Evolutionary conservation across 192 early-diverging fungal genomes (phyloP).

Genomic region (Pilaira anomala): DNA sequence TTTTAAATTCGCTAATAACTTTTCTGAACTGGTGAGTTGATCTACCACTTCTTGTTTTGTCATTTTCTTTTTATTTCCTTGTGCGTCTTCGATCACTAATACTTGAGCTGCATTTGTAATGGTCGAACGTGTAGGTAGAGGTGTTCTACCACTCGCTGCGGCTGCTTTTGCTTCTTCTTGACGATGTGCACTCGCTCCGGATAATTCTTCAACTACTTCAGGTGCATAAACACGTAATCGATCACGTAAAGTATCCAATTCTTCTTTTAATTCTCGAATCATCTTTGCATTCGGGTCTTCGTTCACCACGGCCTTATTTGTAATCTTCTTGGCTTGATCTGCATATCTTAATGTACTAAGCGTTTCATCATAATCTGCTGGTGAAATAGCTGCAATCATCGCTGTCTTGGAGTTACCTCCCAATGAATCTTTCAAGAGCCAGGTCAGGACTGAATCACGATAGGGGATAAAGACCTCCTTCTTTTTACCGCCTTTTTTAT

Average conservation of each 20-base stretch:
- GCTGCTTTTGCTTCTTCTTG: neutral
- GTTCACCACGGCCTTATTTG: slow-evolving; percentile 89
- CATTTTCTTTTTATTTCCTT: slow-evolving; percentile 45
- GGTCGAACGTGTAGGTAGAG: slow-evolving; percentile 11
- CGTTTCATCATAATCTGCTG: slow-evolving; percentile 73
- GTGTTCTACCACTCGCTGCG: slow-evolving; percentile 5
- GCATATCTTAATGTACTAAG: slow-evolving; percentile 87
- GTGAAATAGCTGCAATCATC: slow-evolving; percentile 79
- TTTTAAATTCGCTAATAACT: slow-evolving; percentile 80
- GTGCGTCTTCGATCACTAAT: slow-evolving; percentile 41
- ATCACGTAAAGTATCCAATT: slow-evolving; percentile 63
- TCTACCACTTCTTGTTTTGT: slow-evolving; percentile 63
- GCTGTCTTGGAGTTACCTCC: slow-evolving; percentile 83
- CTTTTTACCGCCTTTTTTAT: slow-evolving; percentile 40
- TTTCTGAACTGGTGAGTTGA: slow-evolving; percentile 79
- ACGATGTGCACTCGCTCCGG: slow-evolving; percentile 14
- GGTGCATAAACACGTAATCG: slow-evolving; percentile 49
- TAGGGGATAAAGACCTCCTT: slow-evolving; percentile 76
- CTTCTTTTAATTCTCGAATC: slow-evolving; percentile 81
- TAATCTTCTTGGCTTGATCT: slow-evolving; percentile 86
- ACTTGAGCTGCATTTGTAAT: slow-evolving; percentile 21
- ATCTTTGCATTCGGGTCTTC: slow-evolving; percentile 80
- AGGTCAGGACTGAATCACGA: slow-evolving; percentile 73
- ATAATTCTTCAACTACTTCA: slow-evolving; percentile 30
- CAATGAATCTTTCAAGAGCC: slow-evolving; percentile 74